These are phyloP conservation scores for Boletus semigastroideus DNA, from an alignment of 1,284 basidiomycete genomes.

Conservation along the genomic window DNA sequence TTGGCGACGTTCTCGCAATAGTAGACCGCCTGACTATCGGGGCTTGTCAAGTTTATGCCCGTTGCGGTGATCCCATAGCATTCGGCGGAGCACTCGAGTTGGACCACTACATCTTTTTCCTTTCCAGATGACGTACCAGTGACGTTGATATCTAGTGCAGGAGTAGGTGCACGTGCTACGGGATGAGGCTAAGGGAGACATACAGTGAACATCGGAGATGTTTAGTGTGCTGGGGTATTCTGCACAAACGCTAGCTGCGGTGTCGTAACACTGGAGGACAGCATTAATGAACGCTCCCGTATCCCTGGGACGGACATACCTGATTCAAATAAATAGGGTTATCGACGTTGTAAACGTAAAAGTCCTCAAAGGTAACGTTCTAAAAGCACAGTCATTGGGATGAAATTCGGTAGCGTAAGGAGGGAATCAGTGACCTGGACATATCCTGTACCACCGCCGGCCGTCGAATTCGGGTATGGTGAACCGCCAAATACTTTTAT, in stretches of 20 bases:
- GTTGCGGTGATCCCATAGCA: constrained; percentile 22
- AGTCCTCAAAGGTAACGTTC: constrained; percentile 43
- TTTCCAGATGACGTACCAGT: constrained; percentile 34
- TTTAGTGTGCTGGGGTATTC: constrained; percentile 35
- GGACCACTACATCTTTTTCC: constrained; percentile 32
- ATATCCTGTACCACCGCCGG: constrained; percentile 38
- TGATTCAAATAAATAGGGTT: constrained; percentile 37
- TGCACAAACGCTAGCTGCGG: constrained; percentile 28
- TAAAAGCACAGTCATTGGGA: not conserved
- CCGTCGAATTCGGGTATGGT: constrained; percentile 15
- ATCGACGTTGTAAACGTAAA: constrained; percentile 41
- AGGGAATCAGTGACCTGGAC: constrained; percentile 23
- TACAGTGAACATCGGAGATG: constrained; percentile 36
- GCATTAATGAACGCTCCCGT: constrained; percentile 5
- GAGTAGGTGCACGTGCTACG: not conserved
- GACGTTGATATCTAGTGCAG: constrained; percentile 27
- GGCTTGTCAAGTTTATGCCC: constrained; percentile 13
- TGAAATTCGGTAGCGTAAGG: not conserved
- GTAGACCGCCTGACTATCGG: constrained; percentile 10
- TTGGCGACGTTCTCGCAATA: constrained; percentile 22
- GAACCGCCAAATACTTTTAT: constrained; percentile 48
- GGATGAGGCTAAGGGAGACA: not conserved
- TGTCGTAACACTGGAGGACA: constrained; percentile 38
- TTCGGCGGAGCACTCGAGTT: constrained; percentile 33
- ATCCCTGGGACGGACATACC: not conserved